Evolutionary conservation across 306 rosid species (phyloP).

Genomic region (Medicago ruthenica): DNA sequence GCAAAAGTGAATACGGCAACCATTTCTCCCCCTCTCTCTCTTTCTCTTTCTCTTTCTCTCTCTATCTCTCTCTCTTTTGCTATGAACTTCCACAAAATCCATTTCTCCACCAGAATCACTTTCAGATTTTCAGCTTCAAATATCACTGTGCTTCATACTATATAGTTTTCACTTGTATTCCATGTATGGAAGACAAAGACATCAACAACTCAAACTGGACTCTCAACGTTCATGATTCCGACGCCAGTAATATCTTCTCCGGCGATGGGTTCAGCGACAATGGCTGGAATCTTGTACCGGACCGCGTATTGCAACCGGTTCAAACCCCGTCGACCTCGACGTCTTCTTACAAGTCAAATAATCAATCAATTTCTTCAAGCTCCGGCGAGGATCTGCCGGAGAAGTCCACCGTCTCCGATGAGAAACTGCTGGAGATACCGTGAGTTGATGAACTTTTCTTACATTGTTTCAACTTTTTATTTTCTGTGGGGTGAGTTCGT

Average conservation of each 20-base stretch:
- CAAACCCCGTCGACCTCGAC: slow-evolving; percentile 37
- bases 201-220: slow-evolving; percentile 59
- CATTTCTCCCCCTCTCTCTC: no score
- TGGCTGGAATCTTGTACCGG: slow-evolving; percentile 70
- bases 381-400: slow-evolving; percentile 88
- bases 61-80: not conserved
- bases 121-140: not conserved
- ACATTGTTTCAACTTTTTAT: slow-evolving; percentile 40
- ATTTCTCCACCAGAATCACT: slow-evolving; percentile 7
- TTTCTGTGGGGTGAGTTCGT: slow-evolving; percentile 38
- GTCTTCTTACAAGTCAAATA: slow-evolving; percentile 49
- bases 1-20: slow-evolving; percentile 88
- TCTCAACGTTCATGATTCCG: slow-evolving; percentile 51
- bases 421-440: slow-evolving; percentile 71
- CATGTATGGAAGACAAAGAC: slow-evolving; percentile 56
- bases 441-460: slow-evolving; percentile 64
- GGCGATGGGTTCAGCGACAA: slow-evolving; percentile 60
- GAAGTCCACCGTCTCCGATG: slow-evolving; percentile 69
- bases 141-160: slow-evolving; percentile 4
- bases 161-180: slow-evolving; percentile 9
- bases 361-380: slow-evolving; percentile 77
- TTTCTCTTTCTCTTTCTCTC: slow-evolving; percentile 26
- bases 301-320: slow-evolving; percentile 39
- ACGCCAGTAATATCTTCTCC: no score
- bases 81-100: slow-evolving; percentile 31